These are phyloP conservation scores for Mangifera indica DNA, from an alignment of 345 rosid genomes.

Conservation along the genomic window DNA sequence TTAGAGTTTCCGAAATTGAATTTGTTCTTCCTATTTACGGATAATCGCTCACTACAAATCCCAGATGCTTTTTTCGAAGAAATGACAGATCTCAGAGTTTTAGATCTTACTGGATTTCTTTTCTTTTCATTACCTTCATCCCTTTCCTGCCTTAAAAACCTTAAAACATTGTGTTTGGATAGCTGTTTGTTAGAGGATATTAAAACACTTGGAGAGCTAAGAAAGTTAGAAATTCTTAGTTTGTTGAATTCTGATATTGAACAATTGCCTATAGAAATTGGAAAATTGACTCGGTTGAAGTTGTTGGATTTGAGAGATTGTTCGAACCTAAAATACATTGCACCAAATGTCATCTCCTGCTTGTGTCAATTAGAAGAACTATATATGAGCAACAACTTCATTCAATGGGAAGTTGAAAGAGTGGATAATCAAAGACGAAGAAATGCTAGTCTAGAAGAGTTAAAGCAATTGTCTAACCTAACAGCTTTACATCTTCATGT, in stretches of 20 bases:
- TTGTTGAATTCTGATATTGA: slow-evolving; percentile 5
- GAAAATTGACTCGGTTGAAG: slow-evolving; percentile 17
- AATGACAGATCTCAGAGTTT: slow-evolving; percentile 24
- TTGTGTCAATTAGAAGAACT: slow-evolving; percentile 29
- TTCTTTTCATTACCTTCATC: slow-evolving; percentile 22
- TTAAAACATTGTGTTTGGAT: slow-evolving; percentile 24
- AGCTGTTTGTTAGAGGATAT: neutral
- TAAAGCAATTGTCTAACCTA: slow-evolving; percentile 17
- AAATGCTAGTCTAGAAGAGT: slow-evolving; percentile 24
- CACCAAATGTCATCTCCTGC: slow-evolving; percentile 17
- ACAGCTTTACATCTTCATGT: slow-evolving; percentile 2
- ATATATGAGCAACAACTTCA: slow-evolving; percentile 9
- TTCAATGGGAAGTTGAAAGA: slow-evolving; percentile 22
- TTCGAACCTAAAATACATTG: slow-evolving; percentile 14
- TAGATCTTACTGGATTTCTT: neutral
- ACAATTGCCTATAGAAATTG: slow-evolving; percentile 16
- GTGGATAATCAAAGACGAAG: neutral
- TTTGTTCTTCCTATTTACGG: neutral
- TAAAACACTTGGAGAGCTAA: slow-evolving; percentile 1
- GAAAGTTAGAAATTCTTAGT: slow-evolving; percentile 8
- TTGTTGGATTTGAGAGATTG: slow-evolving; percentile 23
- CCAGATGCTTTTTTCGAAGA: slow-evolving; percentile 17
- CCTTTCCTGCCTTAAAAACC: neutral
- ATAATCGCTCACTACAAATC: neutral
- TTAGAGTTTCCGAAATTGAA: slow-evolving; percentile 18